Conservation (phyloP, 2,329 filamentous ascomycete species). For the Neopestalotiopsis sp. region DNA sequence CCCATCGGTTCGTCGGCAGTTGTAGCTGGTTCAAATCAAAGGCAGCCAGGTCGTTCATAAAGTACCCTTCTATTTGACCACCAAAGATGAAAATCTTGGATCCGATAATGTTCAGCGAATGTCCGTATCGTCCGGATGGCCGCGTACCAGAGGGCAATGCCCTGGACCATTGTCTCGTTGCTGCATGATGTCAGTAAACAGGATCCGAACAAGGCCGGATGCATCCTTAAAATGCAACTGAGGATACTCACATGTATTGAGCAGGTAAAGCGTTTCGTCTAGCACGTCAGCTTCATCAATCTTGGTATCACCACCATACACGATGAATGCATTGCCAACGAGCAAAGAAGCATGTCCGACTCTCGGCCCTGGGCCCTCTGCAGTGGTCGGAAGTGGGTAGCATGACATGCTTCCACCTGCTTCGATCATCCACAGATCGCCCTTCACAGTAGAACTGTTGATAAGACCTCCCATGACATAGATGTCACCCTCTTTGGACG, state of each 20-base stretch:
- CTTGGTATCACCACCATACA: conserved; percentile 98
- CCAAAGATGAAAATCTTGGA: conserved; percentile 98
- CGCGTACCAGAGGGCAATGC: conserved; percentile 86
- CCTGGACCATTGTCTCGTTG: conserved; percentile 96
- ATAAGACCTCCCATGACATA: conserved; percentile 98
- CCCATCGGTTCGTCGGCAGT: conserved; percentile 90
- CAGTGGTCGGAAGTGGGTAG: conserved; percentile 88
- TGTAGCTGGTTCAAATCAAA: conserved; percentile 97
- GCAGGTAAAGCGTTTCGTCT: conserved; percentile 92
- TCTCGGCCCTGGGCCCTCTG: conserved; percentile 91
- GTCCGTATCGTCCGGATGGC: conserved; percentile 91
- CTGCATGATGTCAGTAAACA: conserved; percentile 50
- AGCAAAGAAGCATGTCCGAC: conserved; percentile 93
- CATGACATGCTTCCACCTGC: conserved; percentile 86
- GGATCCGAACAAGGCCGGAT: neutral
- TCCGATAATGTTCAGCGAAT: conserved; percentile 93
- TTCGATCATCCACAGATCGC: conserved; percentile 97
- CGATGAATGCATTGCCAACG: conserved; percentile 98
- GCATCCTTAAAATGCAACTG: no score
- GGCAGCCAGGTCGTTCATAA: conserved; percentile 95
- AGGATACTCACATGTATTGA: conserved; percentile 86
- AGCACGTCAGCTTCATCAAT: conserved; percentile 89
- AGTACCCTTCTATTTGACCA: conserved; percentile 94
- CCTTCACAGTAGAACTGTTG: conserved; percentile 93
- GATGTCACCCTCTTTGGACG: conserved; percentile 95